phyloP scores from a whole-genome alignment of 179 eudicot species.

The Drosera spatulata region DNA sequence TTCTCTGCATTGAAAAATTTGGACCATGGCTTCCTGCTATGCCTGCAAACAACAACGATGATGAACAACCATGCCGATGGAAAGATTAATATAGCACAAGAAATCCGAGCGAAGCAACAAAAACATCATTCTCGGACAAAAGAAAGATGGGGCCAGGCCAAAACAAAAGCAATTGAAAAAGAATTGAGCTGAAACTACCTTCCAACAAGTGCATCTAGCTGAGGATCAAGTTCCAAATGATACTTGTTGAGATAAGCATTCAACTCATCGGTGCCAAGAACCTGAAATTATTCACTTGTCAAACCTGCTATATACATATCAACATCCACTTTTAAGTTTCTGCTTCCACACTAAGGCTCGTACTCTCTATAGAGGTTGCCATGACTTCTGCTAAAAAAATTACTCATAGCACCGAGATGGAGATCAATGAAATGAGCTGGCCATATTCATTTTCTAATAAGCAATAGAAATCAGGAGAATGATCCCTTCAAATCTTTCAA shows the following conservation, averaged over 20 bases:
- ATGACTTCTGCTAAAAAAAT: no score
- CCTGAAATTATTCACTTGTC: slow-evolving; percentile 17
- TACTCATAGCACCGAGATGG: no score
- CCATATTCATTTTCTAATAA: no score
- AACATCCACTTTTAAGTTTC: no score
- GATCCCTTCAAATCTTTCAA: no score
- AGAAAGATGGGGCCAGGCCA: no score
- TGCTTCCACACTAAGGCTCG: neutral
- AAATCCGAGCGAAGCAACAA: neutral
- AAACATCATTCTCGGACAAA: neutral
- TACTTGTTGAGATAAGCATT: slow-evolving; percentile 69
- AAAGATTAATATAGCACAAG: neutral
- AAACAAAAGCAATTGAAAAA: no score
- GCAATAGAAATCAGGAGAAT: no score
- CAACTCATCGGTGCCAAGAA: slow-evolving; percentile 82
- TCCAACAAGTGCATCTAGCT: slow-evolving; percentile 81
- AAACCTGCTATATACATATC: neutral
- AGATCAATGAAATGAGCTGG: no score
- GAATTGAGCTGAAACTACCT: slow-evolving; percentile 24
- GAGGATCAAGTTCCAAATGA: slow-evolving; percentile 75
- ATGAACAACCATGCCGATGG: neutral
- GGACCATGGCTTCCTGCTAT: slow-evolving; percentile 76
- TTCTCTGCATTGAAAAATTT: slow-evolving; percentile 77
- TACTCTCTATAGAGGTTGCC: no score
- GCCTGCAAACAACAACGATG: slow-evolving; percentile 32